Evolutionary conservation across 805 yeast genomes (phyloP).

Genomic region (Sugiyamaella boreocaroliniensis): DNA sequence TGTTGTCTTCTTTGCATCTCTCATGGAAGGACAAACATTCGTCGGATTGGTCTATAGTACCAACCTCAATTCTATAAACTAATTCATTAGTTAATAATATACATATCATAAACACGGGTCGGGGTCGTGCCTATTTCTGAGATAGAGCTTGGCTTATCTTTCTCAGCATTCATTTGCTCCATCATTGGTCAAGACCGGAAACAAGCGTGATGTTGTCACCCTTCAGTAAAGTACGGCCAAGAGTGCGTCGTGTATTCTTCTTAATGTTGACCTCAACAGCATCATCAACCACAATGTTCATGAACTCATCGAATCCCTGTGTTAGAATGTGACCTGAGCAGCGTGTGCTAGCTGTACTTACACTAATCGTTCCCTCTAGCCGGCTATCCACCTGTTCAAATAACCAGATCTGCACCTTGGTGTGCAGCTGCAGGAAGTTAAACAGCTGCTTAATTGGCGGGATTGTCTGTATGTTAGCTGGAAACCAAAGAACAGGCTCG

Average conservation of each 20-base stretch:
- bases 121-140: too few species aligned
- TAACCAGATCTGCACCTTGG: constrained; percentile 78
- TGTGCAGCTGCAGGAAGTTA: constrained; percentile 75
- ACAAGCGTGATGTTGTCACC: constrained; percentile 92
- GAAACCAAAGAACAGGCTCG: neutral
- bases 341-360: constrained; percentile 13
- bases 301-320: constrained; percentile 91
- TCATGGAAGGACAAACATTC: too few species aligned
- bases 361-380: constrained; percentile 70
- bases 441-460: constrained; percentile 93
- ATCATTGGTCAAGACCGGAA: constrained; percentile 30
- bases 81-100: neutral
- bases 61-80: neutral
- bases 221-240: constrained; percentile 61
- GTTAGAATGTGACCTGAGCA: neutral
- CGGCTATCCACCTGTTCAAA: constrained; percentile 75
- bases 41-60: too few species aligned
- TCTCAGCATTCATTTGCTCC: neutral
- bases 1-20: too few species aligned
- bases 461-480: constrained; percentile 28
- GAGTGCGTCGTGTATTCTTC: constrained; percentile 42
- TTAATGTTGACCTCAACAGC: constrained; percentile 57
- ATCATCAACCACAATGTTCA: constrained; percentile 69
- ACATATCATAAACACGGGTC: neutral
- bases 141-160: neutral